A percentile compares a stretch with the other conserved stretches of the same genome.
Evolutionary conservation across 2,329 filamentous ascomycete species (phyloP).

Genomic region (Talaromyces rugulosus): DNA sequence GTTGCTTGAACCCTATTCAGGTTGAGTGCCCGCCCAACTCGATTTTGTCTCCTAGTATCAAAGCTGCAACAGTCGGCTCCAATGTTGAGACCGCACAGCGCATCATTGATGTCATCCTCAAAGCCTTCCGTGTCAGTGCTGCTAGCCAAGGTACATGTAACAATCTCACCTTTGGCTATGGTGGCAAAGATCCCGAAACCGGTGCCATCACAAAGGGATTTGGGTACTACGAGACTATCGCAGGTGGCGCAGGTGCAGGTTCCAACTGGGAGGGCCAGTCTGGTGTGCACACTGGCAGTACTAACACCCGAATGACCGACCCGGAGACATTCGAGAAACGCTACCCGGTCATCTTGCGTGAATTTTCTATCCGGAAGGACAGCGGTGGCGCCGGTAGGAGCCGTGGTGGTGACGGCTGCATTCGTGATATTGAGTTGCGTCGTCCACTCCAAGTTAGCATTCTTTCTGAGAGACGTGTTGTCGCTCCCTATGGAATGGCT

Average conservation of each 20-base stretch:
- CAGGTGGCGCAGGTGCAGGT: constrained; percentile 73
- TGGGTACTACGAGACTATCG: constrained; percentile 85
- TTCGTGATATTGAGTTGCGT: constrained; percentile 80
- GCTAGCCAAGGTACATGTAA: constrained; percentile 78
- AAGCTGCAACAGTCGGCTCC: constrained; percentile 76
- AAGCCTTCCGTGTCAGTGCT: constrained; percentile 73
- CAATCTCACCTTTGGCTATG: constrained; percentile 80
- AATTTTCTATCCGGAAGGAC: constrained; percentile 64
- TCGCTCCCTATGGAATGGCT: constrained; percentile 74
- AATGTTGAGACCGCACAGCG: constrained; percentile 77
- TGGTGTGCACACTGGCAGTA: constrained; percentile 82
- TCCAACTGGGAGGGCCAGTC: constrained; percentile 70
- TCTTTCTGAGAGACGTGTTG: constrained; percentile 70
- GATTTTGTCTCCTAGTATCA: constrained; percentile 70
- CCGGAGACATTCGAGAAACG: constrained; percentile 75
- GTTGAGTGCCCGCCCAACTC: constrained; percentile 67
- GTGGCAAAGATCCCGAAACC: constrained; percentile 58
- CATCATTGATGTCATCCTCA: constrained; percentile 77
- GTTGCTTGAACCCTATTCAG: constrained; percentile 71
- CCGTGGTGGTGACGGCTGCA: constrained; percentile 69
- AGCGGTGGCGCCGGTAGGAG: constrained; percentile 66
- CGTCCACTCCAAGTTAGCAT: constrained; percentile 78
- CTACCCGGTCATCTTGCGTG: constrained; percentile 70
- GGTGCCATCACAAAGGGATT: constrained; percentile 65
- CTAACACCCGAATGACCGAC: constrained; percentile 82